Percentiles rank a stretch among this genome's conserved stretches.
phyloP scores from a whole-genome alignment of 352 stramenopile species.

The Pythium myriotylum region DNA sequence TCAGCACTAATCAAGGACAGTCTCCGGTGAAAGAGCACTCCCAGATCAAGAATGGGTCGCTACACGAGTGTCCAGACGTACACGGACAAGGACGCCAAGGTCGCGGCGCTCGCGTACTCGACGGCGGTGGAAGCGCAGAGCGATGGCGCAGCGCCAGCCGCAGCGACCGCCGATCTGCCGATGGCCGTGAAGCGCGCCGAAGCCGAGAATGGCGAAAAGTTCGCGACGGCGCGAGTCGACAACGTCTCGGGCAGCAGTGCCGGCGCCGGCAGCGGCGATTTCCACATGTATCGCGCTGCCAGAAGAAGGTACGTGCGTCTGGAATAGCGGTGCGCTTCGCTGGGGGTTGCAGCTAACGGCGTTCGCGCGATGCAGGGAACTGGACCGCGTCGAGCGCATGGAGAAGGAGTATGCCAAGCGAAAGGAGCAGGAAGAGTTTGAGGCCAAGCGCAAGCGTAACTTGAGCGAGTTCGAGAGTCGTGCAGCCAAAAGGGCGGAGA shows the following conservation, averaged over 20 bases:
- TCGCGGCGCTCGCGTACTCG: conserved; percentile 66
- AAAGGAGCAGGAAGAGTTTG: conserved; percentile 66
- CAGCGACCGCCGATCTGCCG: not conserved
- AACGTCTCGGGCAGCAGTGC: conserved; percentile 96
- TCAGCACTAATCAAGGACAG: not conserved
- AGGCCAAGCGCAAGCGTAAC: conserved; percentile 64
- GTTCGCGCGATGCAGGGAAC: conserved; percentile 88
- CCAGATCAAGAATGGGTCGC: conserved; percentile 46
- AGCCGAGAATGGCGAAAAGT: conserved; percentile 18
- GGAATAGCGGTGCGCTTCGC: too few relatives aligned
- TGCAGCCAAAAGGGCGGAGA: conserved; percentile 72
- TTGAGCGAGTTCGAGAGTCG: conserved; percentile 72
- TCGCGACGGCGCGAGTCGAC: conserved; percentile 82
- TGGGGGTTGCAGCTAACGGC: too few relatives aligned
- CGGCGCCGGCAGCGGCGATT: conserved; percentile 94
- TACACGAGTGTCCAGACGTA: conserved; percentile 88
- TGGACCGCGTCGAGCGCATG: conserved; percentile 90
- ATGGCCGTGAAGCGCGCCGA: conserved; percentile 1
- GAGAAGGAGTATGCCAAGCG: conserved; percentile 79
- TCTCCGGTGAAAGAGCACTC: too few relatives aligned
- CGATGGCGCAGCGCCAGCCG: conserved; percentile 3
- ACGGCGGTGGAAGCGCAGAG: not conserved
- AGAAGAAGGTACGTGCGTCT: conserved; percentile 61
- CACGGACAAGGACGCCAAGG: conserved; percentile 77
- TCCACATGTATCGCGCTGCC: conserved; percentile 96